Conservation (phyloP, 805 yeast species). For the Saccharomycopsis javanensis region DNA sequence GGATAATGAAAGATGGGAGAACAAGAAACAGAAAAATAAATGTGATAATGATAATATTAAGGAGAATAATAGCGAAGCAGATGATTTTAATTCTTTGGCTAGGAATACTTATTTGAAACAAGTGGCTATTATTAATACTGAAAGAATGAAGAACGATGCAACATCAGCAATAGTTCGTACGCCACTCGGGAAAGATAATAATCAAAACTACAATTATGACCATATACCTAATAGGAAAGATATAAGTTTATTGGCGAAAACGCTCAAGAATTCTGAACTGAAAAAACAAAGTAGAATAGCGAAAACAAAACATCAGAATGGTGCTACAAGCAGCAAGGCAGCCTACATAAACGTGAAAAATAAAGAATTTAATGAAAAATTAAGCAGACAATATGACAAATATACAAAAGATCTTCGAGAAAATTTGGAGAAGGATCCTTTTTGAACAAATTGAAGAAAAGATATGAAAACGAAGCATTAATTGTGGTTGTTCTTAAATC, state of each 20-base stretch:
- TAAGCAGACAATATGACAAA: conserved; percentile 46
- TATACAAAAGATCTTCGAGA: conserved; percentile 18
- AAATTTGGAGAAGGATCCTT: background rate
- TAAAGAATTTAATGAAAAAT: conserved; percentile 61
- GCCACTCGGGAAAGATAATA: conserved; percentile 20
- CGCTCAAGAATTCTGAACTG: conserved; percentile 20
- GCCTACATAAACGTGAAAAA: conserved; percentile 58
- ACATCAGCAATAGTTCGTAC: conserved; percentile 21
- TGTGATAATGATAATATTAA: conserved; percentile 19
- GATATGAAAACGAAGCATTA: no score
- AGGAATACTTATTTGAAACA: conserved; percentile 50
- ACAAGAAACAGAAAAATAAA: conserved; percentile 26
- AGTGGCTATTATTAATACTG: conserved; percentile 30
- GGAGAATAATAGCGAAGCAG: conserved; percentile 33
- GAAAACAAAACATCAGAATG: conserved; percentile 28
- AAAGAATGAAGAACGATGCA: conserved; percentile 26
- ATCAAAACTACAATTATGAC: conserved; percentile 22
- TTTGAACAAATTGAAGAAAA: conserved; percentile 15
- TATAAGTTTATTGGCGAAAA: conserved; percentile 27
- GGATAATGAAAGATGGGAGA: conserved; percentile 57
- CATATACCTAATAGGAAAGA: conserved; percentile 32
- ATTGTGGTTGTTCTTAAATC: background rate
- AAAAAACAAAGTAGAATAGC: conserved; percentile 33
- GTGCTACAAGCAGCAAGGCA: conserved; percentile 17
- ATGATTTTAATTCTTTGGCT: conserved; percentile 47